phyloP scores from a whole-genome alignment of 2,329 filamentous ascomycete genomes.

The Septoria linicola region DNA sequence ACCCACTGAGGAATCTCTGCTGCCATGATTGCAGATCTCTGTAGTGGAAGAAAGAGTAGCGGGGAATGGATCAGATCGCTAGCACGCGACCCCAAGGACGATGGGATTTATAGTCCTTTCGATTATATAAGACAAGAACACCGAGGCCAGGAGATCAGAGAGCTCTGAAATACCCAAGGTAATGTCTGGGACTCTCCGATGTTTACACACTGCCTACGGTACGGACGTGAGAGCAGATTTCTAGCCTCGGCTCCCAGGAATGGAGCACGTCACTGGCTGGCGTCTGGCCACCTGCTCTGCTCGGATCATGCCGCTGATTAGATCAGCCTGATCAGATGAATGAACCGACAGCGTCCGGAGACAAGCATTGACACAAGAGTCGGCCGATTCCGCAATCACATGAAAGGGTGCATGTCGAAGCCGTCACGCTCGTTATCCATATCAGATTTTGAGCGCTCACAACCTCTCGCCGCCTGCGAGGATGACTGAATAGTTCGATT shows the following conservation, averaged over 20 bases:
- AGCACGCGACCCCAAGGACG: neutral
- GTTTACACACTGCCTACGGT: conserved; percentile 2
- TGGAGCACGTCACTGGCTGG: conserved; percentile 8
- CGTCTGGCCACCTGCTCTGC: too few relatives aligned
- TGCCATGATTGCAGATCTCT: conserved; percentile 28
- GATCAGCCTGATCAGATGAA: conserved; percentile 1
- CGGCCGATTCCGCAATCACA: neutral
- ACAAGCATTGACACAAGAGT: neutral
- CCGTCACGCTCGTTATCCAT: too few relatives aligned
- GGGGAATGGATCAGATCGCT: neutral
- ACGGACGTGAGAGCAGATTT: neutral
- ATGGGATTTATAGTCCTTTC: conserved; percentile 10
- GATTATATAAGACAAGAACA: conserved; percentile 14
- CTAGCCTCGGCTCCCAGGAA: neutral
- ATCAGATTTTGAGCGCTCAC: neutral
- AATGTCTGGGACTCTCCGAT: conserved; percentile 1
- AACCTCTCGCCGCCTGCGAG: neutral
- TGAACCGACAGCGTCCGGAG: neutral
- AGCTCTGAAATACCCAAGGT: conserved; percentile 3
- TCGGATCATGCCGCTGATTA: conserved; percentile 13
- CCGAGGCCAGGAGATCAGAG: neutral
- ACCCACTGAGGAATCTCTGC: conserved; percentile 60
- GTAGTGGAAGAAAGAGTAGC: neutral
- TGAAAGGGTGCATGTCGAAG: neutral
- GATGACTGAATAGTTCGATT: too few relatives aligned